Evolutionary conservation across 1,284 basidiomycete genomes (phyloP), one percentile per base, ranked within the genome.

Genomic region (Sporisorium exsertum): DNA sequence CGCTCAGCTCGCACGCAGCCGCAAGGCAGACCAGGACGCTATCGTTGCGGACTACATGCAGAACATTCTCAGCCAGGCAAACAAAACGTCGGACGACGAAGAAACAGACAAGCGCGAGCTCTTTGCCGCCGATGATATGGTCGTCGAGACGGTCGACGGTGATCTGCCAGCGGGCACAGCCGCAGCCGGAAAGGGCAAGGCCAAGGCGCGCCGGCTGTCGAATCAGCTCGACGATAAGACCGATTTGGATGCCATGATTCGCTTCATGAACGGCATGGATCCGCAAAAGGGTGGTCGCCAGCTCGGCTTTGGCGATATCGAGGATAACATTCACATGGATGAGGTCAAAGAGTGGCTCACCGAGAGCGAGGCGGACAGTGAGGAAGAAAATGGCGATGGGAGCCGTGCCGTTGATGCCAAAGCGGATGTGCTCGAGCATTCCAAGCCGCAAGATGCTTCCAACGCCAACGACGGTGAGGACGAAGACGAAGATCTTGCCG

Each of bases 11-110:
- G 49, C 67, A 4, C 58, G 67, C 37, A 69, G 59, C 27, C 72
- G 70, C 15, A 65, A 77, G 40, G 66, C 62, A 1, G 64, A 78
- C 22, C 66, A 84, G 29, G 81, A 78, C 18, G 81, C 79, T 8
- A 76, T 83, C 20, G 50, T 84, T n/a, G 78, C 72, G 18, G 82
- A 84, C 40, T 84, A 83, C 64, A 80, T 83, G 64, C 72, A 78
- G 56, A 84, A 84, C 64, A 78, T 77, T 27, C 65, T 81, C 63
- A 57, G 63, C 33, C 71, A 70, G 22, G 60, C 65, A n/a, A 26
- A 50, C 20, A 57, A 58, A 13, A n/a, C 33, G 1, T 61, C 62
- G 2, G 67, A 67, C 7, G 67, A 71, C 2, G 56, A 63, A 2
- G 63, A 46, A 15, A 47, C 58, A 16, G 64, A 56, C 15, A 43